Evolutionary conservation across 495 filamentous ascomycete species (phyloP).

Genomic region (Amniculicola lignicola): DNA sequence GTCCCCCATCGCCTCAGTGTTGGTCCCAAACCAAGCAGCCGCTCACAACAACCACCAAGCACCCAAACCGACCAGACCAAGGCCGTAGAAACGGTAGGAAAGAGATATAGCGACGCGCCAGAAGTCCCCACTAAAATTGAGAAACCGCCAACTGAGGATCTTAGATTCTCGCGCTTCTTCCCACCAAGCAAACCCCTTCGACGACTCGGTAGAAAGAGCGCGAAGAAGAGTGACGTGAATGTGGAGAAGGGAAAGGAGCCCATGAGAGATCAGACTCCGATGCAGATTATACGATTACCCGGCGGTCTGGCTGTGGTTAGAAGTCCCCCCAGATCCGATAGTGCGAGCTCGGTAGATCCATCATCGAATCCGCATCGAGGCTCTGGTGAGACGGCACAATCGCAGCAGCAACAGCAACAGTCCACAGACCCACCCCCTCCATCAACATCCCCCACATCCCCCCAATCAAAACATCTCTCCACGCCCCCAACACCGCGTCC

Average conservation of each 20-base stretch:
- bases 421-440: background rate
- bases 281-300: conserved; percentile 6
- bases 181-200: background rate
- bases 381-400: background rate
- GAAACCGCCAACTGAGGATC: background rate
- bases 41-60: background rate
- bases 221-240: background rate
- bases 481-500: background rate
- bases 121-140: background rate
- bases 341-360: background rate
- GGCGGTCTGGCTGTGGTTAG: conserved; percentile 6
- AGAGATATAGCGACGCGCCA: background rate
- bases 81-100: background rate
- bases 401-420: background rate
- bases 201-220: background rate
- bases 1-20: conserved; percentile 22
- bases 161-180: conserved; percentile 22
- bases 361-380: background rate
- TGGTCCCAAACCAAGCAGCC: background rate
- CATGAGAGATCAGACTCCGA: background rate
- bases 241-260: background rate
- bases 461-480: background rate
- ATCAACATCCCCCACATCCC: background rate
- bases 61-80: background rate
- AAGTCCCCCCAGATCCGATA: background rate